These are phyloP conservation scores for Pycnococcus provasolii DNA, from an alignment of 139 green algal species.

Conservation along the genomic window DNA sequence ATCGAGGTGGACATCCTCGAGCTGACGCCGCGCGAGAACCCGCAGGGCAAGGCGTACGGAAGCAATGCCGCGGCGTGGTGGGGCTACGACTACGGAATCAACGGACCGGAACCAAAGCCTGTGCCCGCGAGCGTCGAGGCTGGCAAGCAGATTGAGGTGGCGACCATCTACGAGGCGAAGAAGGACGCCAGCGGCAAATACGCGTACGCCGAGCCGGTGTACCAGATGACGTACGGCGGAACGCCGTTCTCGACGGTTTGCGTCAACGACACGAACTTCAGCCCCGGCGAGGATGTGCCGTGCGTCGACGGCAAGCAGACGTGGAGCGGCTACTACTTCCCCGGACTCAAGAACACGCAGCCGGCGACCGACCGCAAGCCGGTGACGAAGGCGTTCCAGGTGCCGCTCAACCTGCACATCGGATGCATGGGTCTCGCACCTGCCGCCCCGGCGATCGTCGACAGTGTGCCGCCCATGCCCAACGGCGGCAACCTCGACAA, in stretches of 20 bases:
- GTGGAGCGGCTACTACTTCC: constrained; percentile 39
- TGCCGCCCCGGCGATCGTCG: not conserved
- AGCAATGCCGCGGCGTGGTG: constrained; percentile 35
- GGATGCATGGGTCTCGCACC: constrained; percentile 50
- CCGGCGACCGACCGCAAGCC: constrained; percentile 44
- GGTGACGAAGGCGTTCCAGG: constrained; percentile 42
- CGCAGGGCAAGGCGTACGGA: constrained; percentile 18
- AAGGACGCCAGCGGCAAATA: constrained; percentile 12
- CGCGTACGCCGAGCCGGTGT: not conserved
- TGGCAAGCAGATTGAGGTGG: constrained; percentile 33
- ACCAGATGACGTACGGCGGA: not conserved
- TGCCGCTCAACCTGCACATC: constrained; percentile 52
- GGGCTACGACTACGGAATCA: constrained; percentile 44
- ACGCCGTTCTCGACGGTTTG: not conserved
- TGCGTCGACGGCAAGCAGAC: constrained; percentile 40
- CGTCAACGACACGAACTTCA: constrained; percentile 1
- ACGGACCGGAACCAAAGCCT: not conserved
- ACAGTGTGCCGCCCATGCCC: constrained; percentile 32
- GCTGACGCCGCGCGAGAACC: constrained; percentile 22
- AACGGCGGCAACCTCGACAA: constrained; percentile 56
- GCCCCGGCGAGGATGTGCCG: constrained; percentile 16
- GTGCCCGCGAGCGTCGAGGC: not conserved
- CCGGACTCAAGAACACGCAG: constrained; percentile 39
- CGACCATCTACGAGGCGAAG: constrained; percentile 48
- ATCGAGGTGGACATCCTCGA: constrained; percentile 31